Percentiles rank a stretch among this genome's conserved stretches.
Evolutionary conservation across 331 rosid species (phyloP).

Genomic region (Phaseolus coccineus): DNA sequence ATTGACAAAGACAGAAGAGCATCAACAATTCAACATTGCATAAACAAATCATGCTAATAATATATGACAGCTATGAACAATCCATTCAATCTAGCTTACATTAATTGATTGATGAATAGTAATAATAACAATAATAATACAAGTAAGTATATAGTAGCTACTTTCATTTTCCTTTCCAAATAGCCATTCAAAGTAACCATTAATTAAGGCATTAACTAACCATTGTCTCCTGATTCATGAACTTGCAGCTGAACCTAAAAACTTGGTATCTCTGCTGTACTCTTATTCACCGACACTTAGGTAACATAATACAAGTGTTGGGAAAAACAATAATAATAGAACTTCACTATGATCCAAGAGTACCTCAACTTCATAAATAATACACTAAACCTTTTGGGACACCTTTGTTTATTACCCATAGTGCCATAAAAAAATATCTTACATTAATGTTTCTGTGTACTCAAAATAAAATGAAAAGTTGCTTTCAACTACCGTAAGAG

Average conservation of each 20-base stretch:
- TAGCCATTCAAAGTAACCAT: not conserved
- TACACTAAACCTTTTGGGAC: not conserved
- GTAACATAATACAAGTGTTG: not conserved
- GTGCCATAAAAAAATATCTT: not conserved
- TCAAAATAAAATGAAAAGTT: not conserved
- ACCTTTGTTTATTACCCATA: not conserved
- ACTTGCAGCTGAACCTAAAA: slow-evolving; percentile 7
- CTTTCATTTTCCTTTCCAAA: not conserved
- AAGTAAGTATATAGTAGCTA: not conserved
- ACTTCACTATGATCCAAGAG: not conserved
- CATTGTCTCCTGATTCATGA: not conserved
- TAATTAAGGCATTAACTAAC: not conserved
- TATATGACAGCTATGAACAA: not conserved
- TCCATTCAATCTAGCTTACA: not conserved
- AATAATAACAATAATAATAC: not conserved
- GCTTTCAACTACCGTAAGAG: not conserved
- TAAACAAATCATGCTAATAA: not conserved
- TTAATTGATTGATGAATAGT: not conserved
- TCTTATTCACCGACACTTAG: slow-evolving; percentile 26
- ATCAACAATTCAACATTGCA: not conserved
- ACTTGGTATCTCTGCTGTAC: not conserved
- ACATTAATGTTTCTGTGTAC: not conserved
- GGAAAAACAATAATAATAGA: no score
- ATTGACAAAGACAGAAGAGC: not conserved
- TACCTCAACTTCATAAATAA: no score